Evolutionary conservation across 2,329 filamentous ascomycete species (phyloP).

Genomic region (Fusarium scirpi): DNA sequence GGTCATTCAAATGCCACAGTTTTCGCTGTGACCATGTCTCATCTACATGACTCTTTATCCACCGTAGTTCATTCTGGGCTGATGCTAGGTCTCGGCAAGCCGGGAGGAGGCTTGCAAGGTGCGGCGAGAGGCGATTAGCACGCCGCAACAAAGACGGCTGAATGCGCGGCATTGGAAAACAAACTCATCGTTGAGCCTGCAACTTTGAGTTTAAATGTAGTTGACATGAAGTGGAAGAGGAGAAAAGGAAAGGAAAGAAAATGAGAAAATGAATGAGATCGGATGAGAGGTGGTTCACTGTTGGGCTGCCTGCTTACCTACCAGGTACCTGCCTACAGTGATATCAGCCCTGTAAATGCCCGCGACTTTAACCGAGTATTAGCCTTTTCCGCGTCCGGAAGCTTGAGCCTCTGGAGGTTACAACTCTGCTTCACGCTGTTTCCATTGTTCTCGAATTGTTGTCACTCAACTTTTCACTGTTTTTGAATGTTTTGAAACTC

Average conservation of each 20-base stretch:
- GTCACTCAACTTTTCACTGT: background rate
- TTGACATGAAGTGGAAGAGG: background rate
- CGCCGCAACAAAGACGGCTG: slow-evolving; percentile 66
- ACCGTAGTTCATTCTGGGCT: slow-evolving; percentile 77
- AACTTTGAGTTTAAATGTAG: slow-evolving; percentile 4
- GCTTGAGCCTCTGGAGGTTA: slow-evolving; percentile 25
- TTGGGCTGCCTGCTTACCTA: background rate
- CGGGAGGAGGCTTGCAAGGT: slow-evolving; percentile 71
- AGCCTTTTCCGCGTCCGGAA: slow-evolving; percentile 41
- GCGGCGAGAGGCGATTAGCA: slow-evolving; percentile 65
- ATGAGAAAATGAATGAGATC: background rate
- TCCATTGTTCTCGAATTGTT: slow-evolving; percentile 23
- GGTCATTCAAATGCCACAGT: slow-evolving; percentile 48
- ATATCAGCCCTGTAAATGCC: background rate
- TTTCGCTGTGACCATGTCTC: slow-evolving; percentile 32
- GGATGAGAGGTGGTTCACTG: background rate
- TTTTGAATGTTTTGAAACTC: slow-evolving; percentile 10
- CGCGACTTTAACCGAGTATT: slow-evolving; percentile 45
- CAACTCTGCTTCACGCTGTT: slow-evolving; percentile 27
- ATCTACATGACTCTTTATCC: slow-evolving; percentile 73
- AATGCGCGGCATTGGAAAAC: slow-evolving; percentile 70
- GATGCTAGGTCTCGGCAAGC: slow-evolving; percentile 72
- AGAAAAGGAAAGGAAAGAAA: background rate
- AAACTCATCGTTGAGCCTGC: slow-evolving; percentile 25
- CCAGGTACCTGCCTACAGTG: background rate